phyloP scores from a whole-genome alignment of 2,329 filamentous ascomycete species.

The Didymella arachidicola region DNA sequence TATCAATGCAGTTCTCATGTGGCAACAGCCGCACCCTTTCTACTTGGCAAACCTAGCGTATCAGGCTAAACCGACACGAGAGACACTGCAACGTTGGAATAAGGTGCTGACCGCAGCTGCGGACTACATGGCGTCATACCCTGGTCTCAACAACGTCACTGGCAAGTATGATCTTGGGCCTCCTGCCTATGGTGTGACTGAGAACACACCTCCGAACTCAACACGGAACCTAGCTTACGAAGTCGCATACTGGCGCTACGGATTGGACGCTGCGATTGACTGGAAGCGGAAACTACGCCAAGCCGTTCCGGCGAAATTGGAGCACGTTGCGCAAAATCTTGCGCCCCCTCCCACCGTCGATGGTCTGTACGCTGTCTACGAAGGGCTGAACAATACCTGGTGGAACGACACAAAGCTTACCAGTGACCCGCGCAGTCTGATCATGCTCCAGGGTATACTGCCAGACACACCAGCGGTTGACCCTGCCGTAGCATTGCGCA shows the following conservation, averaged over 20 bases:
- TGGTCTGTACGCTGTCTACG: constrained; percentile 62
- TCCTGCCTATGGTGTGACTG: constrained; percentile 59
- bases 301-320: constrained; percentile 56
- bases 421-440: constrained; percentile 37
- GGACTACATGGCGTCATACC: constrained; percentile 66
- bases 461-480: constrained; percentile 38
- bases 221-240: constrained; percentile 67
- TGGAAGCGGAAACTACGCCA: constrained; percentile 61
- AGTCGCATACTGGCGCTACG: constrained; percentile 66
- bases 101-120: constrained; percentile 60
- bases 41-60: constrained; percentile 66
- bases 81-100: constrained; percentile 62
- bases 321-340: constrained; percentile 60
- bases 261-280: constrained; percentile 59
- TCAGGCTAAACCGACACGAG: constrained; percentile 52
- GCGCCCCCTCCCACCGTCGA: constrained; percentile 60
- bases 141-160: constrained; percentile 60
- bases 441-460: constrained; percentile 40
- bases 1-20: constrained; percentile 66
- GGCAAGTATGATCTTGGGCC: constrained; percentile 61
- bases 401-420: constrained; percentile 37
- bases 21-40: constrained; percentile 67
- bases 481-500: constrained; percentile 31
- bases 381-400: constrained; percentile 53
- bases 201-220: constrained; percentile 64